Conservation (phyloP, 805 yeast species). For the Metschnikowia koreensis region DNA sequence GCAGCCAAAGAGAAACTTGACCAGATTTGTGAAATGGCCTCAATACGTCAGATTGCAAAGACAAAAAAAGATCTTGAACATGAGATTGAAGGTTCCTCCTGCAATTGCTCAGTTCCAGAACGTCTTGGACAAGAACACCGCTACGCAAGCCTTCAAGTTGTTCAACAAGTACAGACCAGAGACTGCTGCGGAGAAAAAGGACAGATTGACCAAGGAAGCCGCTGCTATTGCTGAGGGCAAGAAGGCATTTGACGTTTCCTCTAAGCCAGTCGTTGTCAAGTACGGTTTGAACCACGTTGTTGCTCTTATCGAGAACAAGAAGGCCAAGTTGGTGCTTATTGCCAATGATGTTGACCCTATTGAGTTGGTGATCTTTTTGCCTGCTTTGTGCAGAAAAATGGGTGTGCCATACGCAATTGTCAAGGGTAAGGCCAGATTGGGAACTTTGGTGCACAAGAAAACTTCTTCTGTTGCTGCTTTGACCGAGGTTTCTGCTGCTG, state of each 20-base stretch:
- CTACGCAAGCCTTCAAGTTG: slow-evolving; percentile 93
- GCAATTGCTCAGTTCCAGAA: slow-evolving; percentile 95
- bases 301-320: slow-evolving; percentile 95
- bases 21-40: slow-evolving; percentile 99
- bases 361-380: slow-evolving; percentile 94
- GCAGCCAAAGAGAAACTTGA: slow-evolving; percentile 94
- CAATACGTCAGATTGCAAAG: slow-evolving; percentile 97
- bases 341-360: slow-evolving; percentile 99
- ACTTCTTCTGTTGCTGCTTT: slow-evolving; percentile 96
- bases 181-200: slow-evolving; percentile 96
- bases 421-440: slow-evolving; percentile 98
- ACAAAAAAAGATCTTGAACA: slow-evolving; percentile 92
- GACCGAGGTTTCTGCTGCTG: slow-evolving; percentile 92
- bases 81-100: slow-evolving; percentile 99
- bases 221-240: slow-evolving; percentile 98
- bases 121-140: slow-evolving; percentile 98
- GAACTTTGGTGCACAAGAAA: slow-evolving; percentile 96
- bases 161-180: slow-evolving; percentile 99
- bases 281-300: slow-evolving; percentile 99
- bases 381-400: slow-evolving; percentile 99
- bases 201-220: slow-evolving; percentile 97
- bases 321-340: slow-evolving; percentile 94
- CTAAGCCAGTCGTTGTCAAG: slow-evolving; percentile 95
- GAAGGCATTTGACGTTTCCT: slow-evolving; percentile 93
- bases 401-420: slow-evolving; percentile 99